Percentiles rank a stretch among this genome's conserved stretches.
Conservation (phyloP, 2,329 filamentous ascomycete genomes). For the Exophiala dermatitidis region DNA sequence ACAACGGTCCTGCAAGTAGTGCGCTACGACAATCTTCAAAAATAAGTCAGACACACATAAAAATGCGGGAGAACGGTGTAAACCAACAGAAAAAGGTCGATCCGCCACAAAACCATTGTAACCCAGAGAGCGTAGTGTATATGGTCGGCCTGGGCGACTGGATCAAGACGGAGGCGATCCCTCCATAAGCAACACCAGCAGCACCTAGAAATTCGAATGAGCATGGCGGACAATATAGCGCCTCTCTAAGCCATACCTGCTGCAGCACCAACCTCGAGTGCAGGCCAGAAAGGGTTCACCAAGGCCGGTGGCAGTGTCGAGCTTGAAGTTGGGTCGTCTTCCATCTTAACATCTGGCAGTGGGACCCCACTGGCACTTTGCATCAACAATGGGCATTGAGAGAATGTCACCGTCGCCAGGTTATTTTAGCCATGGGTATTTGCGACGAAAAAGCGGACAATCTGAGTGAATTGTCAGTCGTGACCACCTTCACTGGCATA, state of each 20-base stretch:
- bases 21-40: slow-evolving; percentile 13
- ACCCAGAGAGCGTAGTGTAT: slow-evolving; percentile 63
- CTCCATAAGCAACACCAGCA: slow-evolving; percentile 57
- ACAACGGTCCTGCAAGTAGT: slow-evolving; percentile 7
- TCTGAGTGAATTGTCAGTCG: no score
- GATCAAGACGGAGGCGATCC: slow-evolving; percentile 63
- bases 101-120: slow-evolving; percentile 76
- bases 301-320: neutral
- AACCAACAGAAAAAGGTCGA: slow-evolving; percentile 66
- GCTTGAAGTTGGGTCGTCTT: neutral
- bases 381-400: no score
- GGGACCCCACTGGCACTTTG: no score
- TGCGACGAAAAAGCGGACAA: neutral
- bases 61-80: neutral
- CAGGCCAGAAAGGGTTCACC: slow-evolving; percentile 28
- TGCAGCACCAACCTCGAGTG: slow-evolving; percentile 54
- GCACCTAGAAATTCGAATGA: slow-evolving; percentile 42
- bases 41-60: neutral
- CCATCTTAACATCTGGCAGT: neutral
- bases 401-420: no score
- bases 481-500: no score
- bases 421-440: neutral
- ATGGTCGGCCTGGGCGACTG: slow-evolving; percentile 58
- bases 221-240: slow-evolving; percentile 3
- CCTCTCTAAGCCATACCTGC: slow-evolving; percentile 44